These are phyloP conservation scores for Geotrichum bryndzae DNA, from an alignment of 1,139 yeast genomes.

Conservation along the genomic window DNA sequence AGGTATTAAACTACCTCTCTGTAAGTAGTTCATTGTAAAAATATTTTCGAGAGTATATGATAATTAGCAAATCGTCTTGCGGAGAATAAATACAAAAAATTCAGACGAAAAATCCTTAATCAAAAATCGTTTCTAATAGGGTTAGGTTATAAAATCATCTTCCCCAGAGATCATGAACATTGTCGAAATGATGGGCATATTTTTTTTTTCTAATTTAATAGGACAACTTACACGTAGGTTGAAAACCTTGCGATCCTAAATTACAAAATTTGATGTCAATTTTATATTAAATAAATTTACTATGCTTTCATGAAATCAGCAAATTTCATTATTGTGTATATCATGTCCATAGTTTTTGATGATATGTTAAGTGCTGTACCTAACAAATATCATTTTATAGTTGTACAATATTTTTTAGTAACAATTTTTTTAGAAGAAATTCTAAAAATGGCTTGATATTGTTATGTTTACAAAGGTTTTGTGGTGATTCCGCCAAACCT, in stretches of 20 bases:
- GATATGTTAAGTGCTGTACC: too few species aligned
- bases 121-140: neutral
- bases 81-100: neutral
- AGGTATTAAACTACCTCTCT: neutral
- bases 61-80: neutral
- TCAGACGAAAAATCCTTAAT: neutral
- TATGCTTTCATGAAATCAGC: too few species aligned
- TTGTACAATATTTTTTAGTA: neutral
- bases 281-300: too few species aligned
- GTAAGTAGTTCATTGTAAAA: slow-evolving; percentile 5
- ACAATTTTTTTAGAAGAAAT: neutral
- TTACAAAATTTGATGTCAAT: too few species aligned
- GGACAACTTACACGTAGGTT: too few species aligned
- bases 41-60: neutral
- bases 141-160: neutral
- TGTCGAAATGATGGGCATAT: neutral
- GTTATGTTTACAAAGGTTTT: neutral
- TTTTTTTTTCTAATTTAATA: too few species aligned
- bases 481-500: neutral
- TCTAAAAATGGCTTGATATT: neutral
- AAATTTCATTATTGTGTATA: too few species aligned
- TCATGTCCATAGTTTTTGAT: too few species aligned
- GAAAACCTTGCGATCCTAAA: too few species aligned
- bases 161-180: neutral
- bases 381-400: too few species aligned